These are phyloP conservation scores for Didymella pomorum DNA, from an alignment of 2,329 filamentous ascomycete genomes.

Conservation along the genomic window DNA sequence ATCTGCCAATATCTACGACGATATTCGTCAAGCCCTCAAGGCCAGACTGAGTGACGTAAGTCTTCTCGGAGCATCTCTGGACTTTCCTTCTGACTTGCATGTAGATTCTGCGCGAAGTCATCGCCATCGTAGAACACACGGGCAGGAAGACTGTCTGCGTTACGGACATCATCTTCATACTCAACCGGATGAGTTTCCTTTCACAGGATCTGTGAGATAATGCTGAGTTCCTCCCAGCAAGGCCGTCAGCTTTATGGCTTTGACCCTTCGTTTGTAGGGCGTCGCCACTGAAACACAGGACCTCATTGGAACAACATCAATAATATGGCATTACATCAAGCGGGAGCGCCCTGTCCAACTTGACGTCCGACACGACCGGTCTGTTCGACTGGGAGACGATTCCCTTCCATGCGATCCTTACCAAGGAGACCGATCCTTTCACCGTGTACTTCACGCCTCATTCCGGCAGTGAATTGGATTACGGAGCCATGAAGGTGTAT, in stretches of 20 bases:
- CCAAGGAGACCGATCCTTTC: no score
- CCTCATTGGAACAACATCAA: neutral
- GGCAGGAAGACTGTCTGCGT: slow-evolving; percentile 44
- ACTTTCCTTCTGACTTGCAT: neutral
- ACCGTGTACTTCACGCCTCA: no score
- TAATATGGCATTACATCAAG: neutral
- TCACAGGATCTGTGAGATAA: neutral
- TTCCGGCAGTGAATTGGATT: no score
- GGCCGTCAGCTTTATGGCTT: slow-evolving; percentile 19
- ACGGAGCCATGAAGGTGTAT: no score
- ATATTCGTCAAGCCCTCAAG: slow-evolving; percentile 63
- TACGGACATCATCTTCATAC: slow-evolving; percentile 41
- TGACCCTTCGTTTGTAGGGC: slow-evolving; percentile 9
- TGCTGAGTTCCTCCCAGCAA: slow-evolving; percentile 9
- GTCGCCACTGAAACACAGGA: neutral
- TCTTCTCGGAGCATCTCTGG: neutral
- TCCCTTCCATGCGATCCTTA: no score
- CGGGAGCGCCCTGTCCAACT: no score
- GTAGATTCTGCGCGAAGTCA: slow-evolving; percentile 37
- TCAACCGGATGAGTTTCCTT: slow-evolving; percentile 39
- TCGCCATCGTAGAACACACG: slow-evolving; percentile 36
- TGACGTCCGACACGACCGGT: no score
- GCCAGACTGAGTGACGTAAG: slow-evolving; percentile 53
- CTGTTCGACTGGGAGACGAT: no score
- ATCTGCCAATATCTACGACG: slow-evolving; percentile 69